Percentiles rank a stretch among this genome's conserved stretches.
Evolutionary conservation across 495 filamentous ascomycete genomes (phyloP).

Genomic region (Talaromyces thailandensis): DNA sequence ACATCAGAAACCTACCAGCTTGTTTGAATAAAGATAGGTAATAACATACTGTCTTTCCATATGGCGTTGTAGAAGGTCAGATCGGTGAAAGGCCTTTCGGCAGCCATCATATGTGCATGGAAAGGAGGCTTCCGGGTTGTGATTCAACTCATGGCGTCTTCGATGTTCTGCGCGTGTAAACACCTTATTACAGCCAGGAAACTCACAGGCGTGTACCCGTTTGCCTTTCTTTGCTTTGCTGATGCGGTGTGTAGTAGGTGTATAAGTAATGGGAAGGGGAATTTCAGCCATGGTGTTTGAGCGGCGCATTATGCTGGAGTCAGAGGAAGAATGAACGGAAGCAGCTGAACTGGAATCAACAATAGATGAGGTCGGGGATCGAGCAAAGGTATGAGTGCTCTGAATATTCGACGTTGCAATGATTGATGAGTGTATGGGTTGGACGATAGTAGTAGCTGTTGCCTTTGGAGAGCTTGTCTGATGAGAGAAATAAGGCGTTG

Average conservation of each 20-base stretch:
- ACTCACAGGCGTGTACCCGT: slow-evolving; percentile 66
- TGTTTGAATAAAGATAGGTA: background rate
- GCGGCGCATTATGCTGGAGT: slow-evolving; percentile 19
- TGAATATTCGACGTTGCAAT: background rate
- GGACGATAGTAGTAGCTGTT: background rate
- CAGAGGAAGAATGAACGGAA: background rate
- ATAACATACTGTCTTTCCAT: slow-evolving; percentile 45
- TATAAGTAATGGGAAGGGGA: slow-evolving; percentile 40
- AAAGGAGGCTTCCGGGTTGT: slow-evolving; percentile 59
- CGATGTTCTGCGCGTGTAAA: slow-evolving; percentile 84
- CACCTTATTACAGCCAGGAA: slow-evolving; percentile 56
- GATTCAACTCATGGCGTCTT: slow-evolving; percentile 80
- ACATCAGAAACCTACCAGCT: background rate
- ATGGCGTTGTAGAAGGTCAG: slow-evolving; percentile 71
- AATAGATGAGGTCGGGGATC: background rate
- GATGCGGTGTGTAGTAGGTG: slow-evolving; percentile 66
- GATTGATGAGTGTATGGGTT: background rate
- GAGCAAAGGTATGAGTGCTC: background rate
- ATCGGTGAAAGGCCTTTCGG: slow-evolving; percentile 69
- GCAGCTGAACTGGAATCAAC: background rate
- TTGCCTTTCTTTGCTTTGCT: slow-evolving; percentile 80
- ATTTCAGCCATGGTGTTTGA: slow-evolving; percentile 17
- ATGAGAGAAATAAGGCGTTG: background rate
- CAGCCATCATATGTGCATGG: slow-evolving; percentile 61
- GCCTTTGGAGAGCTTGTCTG: background rate